These are phyloP conservation scores for Tolypocladium pustulatum DNA, from an alignment of 2,329 filamentous ascomycete species.

Conservation along the genomic window DNA sequence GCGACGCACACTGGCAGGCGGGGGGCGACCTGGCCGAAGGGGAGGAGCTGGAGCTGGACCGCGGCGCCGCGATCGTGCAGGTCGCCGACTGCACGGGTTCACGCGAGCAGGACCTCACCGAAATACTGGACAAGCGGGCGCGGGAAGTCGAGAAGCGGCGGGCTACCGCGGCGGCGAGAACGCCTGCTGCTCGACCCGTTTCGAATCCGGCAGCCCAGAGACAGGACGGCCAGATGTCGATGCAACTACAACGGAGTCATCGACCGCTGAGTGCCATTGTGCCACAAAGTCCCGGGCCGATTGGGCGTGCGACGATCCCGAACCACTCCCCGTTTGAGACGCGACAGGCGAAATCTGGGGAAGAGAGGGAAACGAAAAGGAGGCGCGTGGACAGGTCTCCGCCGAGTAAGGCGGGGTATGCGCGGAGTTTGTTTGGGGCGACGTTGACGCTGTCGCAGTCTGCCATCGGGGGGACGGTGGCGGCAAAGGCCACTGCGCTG, in stretches of 20 bases:
- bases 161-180: conserved; percentile 30
- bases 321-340: conserved; percentile 22
- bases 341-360: conserved; percentile 11
- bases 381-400: conserved; percentile 17
- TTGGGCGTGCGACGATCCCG: conserved; percentile 22
- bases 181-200: background rate
- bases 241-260: conserved; percentile 28
- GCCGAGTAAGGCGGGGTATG: conserved; percentile 21
- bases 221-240: conserved; percentile 10
- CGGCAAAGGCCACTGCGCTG: conserved; percentile 7
- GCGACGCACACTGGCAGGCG: conserved; percentile 72
- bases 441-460: conserved; percentile 18
- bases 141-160: conserved; percentile 44
- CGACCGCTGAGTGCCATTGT: conserved; percentile 30
- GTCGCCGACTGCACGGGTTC: conserved; percentile 66
- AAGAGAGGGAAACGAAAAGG: conserved; percentile 14
- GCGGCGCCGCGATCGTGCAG: conserved; percentile 66
- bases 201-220: conserved; percentile 4
- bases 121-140: conserved; percentile 59
- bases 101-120: conserved; percentile 67
- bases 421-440: conserved; percentile 23
- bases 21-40: conserved; percentile 63
- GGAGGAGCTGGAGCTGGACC: conserved; percentile 71
- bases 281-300: conserved; percentile 14
- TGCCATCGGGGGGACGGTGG: conserved; percentile 5